Percentiles rank a stretch among this genome's conserved stretches.
These are phyloP conservation scores for Fistulinella cinereoalba DNA, from an alignment of 1,284 basidiomycete genomes.

Conservation along the genomic window DNA sequence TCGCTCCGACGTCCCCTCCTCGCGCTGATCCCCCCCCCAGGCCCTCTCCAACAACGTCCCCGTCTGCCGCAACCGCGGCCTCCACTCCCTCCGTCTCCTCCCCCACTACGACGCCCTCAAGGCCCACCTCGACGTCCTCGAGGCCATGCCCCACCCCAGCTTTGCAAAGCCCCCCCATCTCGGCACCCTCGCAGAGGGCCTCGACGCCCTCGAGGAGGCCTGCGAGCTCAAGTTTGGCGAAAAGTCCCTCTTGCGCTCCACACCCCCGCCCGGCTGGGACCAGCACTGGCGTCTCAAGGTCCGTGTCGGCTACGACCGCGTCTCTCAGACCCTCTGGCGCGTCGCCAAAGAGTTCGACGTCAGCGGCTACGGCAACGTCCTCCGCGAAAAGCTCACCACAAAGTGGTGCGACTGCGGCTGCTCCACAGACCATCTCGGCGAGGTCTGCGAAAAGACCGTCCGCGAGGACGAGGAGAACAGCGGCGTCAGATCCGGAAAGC, in stretches of 20 bases:
- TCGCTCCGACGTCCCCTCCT: not conserved
- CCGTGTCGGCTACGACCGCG: conserved; percentile 57
- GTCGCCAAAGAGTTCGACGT: conserved; percentile 68
- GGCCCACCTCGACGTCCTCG: conserved; percentile 56
- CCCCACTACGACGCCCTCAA: conserved; percentile 58
- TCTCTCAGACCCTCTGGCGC: conserved; percentile 60
- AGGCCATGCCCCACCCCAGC: conserved; percentile 49
- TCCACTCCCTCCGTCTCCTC: conserved; percentile 61
- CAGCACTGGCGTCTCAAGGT: conserved; percentile 56
- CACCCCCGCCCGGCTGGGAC: conserved; percentile 44
- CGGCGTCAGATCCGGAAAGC: conserved; percentile 55
- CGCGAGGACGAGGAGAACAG: conserved; percentile 60
- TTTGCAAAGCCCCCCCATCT: conserved; percentile 65
- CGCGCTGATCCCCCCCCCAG: too few relatives aligned
- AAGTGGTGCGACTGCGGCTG: conserved; percentile 78
- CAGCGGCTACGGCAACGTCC: conserved; percentile 61
- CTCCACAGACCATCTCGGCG: conserved; percentile 68
- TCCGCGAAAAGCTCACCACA: conserved; percentile 62
- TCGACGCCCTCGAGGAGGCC: conserved; percentile 58
- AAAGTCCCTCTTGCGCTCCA: conserved; percentile 31
- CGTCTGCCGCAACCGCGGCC: conserved; percentile 57
- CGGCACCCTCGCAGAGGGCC: conserved; percentile 52
- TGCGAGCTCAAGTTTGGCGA: conserved; percentile 49
- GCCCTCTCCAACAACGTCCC: conserved; percentile 64
- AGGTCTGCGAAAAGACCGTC: conserved; percentile 68